Conservation (phyloP, 345 rosid species). For the Chamaenerion angustifolium region DNA sequence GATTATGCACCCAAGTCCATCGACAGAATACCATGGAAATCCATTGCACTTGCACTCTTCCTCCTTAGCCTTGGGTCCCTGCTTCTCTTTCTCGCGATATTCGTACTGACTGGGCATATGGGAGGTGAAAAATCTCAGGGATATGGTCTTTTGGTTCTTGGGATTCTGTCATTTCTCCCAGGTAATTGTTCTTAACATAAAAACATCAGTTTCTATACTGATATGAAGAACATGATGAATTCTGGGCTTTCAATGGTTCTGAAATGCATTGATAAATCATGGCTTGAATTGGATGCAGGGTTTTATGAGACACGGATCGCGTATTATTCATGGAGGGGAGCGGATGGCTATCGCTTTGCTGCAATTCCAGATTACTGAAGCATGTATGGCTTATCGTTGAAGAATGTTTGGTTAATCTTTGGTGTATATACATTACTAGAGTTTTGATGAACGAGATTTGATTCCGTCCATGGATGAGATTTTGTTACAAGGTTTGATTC, state of each 20-base stretch:
- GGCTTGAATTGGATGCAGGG: conserved; percentile 27
- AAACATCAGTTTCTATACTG: neutral
- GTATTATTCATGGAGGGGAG: conserved; percentile 88
- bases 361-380: conserved; percentile 65
- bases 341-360: conserved; percentile 59
- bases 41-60: conserved; percentile 59
- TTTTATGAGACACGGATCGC: conserved; percentile 83
- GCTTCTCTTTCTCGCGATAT: conserved; percentile 55
- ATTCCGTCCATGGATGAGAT: too few species aligned
- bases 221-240: neutral
- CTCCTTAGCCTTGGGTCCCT: conserved; percentile 52
- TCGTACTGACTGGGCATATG: conserved; percentile 79
- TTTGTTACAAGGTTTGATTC: too few species aligned
- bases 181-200: conserved; percentile 21
- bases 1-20: conserved; percentile 49
- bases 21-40: conserved; percentile 74
- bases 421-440: too few species aligned
- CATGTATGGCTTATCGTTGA: neutral
- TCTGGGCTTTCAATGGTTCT: too few species aligned
- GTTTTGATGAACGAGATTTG: too few species aligned
- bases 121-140: conserved; percentile 72
- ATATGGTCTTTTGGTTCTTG: conserved; percentile 65
- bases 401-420: too few species aligned
- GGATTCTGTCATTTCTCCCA: conserved; percentile 73
- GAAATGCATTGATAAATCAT: too few species aligned